Percentiles rank a stretch among this genome's conserved stretches.
These are phyloP conservation scores for Nicotiana rustica DNA, from an alignment of 305 asterid species.

Conservation along the genomic window DNA sequence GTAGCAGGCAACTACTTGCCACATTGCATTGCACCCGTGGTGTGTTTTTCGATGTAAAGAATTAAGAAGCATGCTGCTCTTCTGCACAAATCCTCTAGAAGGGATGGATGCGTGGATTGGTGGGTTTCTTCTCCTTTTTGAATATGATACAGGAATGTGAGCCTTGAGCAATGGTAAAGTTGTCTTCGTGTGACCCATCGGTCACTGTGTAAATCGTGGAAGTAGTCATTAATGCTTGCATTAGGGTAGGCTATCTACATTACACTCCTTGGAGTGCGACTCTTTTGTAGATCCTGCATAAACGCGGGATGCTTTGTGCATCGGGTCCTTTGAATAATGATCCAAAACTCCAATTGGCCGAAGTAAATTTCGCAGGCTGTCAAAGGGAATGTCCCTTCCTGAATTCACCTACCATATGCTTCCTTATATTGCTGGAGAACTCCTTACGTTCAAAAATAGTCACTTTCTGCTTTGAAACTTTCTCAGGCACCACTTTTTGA, in stretches of 20 bases:
- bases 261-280: too few relatives aligned
- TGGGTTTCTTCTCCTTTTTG: constrained; percentile 14
- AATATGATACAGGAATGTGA: neutral
- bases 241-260: too few relatives aligned
- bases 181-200: too few relatives aligned
- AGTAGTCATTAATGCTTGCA: too few relatives aligned
- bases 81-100: neutral
- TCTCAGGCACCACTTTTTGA: neutral
- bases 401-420: neutral
- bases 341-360: neutral
- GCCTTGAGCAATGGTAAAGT: too few relatives aligned
- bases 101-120: neutral
- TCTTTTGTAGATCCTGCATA: too few relatives aligned
- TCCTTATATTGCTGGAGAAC: neutral
- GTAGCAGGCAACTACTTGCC: constrained; percentile 24
- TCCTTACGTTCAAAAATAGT: neutral
- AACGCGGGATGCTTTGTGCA: too few relatives aligned
- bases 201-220: too few relatives aligned
- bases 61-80: constrained; percentile 18
- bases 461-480: neutral
- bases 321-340: too few relatives aligned
- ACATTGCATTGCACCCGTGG: neutral
- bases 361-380: neutral
- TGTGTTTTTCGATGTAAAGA: neutral
- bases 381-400: neutral